These are phyloP conservation scores for Termitomyces sp. DNA, from an alignment of 768 basidiomycete genomes.

Conservation along the genomic window DNA sequence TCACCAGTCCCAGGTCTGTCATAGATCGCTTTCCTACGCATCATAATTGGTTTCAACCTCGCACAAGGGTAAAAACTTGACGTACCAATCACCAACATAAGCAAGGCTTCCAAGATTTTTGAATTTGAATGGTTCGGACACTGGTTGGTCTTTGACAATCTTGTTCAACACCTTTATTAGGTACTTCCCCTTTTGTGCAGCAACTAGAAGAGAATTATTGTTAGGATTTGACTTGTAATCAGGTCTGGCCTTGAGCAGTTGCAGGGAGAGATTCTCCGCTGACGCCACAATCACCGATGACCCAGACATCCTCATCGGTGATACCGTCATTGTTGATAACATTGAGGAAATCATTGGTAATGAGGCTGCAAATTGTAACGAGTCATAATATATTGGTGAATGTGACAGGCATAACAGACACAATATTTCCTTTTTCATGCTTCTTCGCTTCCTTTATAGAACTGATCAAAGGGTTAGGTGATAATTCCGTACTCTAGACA, in stretches of 20 bases:
- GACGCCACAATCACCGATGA: conserved; percentile 73
- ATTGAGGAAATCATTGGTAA: conserved; percentile 55
- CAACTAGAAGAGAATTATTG: conserved; percentile 38
- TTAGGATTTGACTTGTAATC: conserved; percentile 7
- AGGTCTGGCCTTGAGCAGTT: conserved; percentile 68
- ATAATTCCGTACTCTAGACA: conserved; percentile 85
- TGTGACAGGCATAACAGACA: conserved; percentile 25
- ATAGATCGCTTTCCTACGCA: conserved; percentile 69
- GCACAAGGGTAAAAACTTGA: neutral
- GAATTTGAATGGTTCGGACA: conserved; percentile 57
- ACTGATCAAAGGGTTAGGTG: conserved; percentile 73
- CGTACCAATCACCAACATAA: conserved; percentile 72
- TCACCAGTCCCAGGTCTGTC: conserved; percentile 50
- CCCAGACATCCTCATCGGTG: conserved; percentile 67
- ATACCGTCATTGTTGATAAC: conserved; percentile 47
- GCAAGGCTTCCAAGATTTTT: conserved; percentile 71
- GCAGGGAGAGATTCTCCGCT: conserved; percentile 61
- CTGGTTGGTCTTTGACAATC: conserved; percentile 43
- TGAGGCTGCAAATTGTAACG: conserved; percentile 18
- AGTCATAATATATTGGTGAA: neutral
- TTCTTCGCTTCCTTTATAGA: conserved; percentile 56
- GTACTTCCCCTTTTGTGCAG: conserved; percentile 71
- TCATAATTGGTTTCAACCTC: neutral
- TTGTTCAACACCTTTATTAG: conserved; percentile 62
- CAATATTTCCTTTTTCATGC: conserved; percentile 50